A percentile compares a stretch with the other conserved stretches of the same genome.
Evolutionary conservation across 2,329 filamentous ascomycete species (phyloP).

Genomic region (Sporothrix globosa): DNA sequence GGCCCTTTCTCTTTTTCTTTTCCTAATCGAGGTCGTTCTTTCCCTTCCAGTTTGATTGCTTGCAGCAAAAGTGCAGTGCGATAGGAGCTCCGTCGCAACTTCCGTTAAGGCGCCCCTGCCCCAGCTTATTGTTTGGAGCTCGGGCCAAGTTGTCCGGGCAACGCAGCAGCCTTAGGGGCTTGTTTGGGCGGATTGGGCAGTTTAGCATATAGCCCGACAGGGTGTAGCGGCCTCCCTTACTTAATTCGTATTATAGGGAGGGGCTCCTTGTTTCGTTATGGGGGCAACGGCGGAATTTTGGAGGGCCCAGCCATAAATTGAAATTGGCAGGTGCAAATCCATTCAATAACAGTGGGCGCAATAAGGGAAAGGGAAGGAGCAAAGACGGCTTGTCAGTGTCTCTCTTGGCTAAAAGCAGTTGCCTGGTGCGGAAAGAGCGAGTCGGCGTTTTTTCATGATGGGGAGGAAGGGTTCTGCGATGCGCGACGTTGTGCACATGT

Average conservation of each 20-base stretch:
- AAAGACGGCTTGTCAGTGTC: background rate
- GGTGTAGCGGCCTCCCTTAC: constrained; percentile 19
- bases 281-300: constrained; percentile 21
- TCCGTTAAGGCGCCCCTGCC: constrained; percentile 12
- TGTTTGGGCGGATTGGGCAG: constrained; percentile 11
- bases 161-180: constrained; percentile 30
- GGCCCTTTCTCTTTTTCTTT: constrained; percentile 7
- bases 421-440: constrained; percentile 25
- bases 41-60: constrained; percentile 27
- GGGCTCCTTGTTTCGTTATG: constrained; percentile 26
- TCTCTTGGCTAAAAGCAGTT: constrained; percentile 19
- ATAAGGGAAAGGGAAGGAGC: background rate
- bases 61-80: constrained; percentile 27
- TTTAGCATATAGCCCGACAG: background rate
- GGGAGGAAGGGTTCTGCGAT: background rate
- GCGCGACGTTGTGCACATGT: background rate
- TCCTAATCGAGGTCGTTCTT: constrained; percentile 5
- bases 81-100: constrained; percentile 19
- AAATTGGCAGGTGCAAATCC: constrained; percentile 26
- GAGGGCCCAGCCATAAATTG: constrained; percentile 6
- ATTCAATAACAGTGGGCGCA: background rate
- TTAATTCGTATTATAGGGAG: constrained; percentile 18
- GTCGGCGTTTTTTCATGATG: constrained; percentile 29
- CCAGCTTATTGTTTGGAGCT: constrained; percentile 34
- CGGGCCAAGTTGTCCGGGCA: constrained; percentile 38